A percentile compares a stretch with the other conserved stretches of the same genome.
Evolutionary conservation across 129 eudicot species (phyloP).

Genomic region (Oenanthe sinensis): DNA sequence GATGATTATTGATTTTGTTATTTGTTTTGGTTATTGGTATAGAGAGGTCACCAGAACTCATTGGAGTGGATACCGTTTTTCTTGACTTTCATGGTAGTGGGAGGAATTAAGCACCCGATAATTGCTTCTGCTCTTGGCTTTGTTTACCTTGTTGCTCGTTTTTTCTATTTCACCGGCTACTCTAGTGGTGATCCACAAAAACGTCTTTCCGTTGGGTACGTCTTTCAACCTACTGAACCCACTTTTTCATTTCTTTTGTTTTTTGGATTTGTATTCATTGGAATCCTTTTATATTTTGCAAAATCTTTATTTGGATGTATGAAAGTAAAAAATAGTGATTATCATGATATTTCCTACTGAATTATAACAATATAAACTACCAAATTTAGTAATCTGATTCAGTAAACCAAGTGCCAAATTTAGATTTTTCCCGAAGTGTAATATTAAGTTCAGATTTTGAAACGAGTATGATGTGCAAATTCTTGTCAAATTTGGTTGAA

Average conservation of each 20-base stretch:
- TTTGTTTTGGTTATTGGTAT: not conserved
- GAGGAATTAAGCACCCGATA: conserved; percentile 61
- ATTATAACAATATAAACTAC: too few species aligned
- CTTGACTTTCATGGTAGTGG: conserved; percentile 48
- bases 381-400: not conserved
- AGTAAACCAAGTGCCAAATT: too few species aligned
- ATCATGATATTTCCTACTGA: not conserved
- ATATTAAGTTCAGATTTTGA: not conserved
- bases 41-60: conserved; percentile 75
- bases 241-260: not conserved
- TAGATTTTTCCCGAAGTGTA: not conserved
- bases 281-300: not conserved
- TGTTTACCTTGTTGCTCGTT: conserved; percentile 36
- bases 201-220: conserved; percentile 61
- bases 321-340: too few species aligned
- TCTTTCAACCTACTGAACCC: not conserved
- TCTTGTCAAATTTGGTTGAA: not conserved
- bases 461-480: not conserved
- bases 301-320: not conserved
- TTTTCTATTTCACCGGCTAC: conserved; percentile 79
- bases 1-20: not conserved
- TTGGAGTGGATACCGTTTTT: conserved; percentile 55
- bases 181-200: conserved; percentile 65
- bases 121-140: conserved; percentile 32
- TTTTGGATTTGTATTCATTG: not conserved